Base-by-base conservation (phyloP, 768 basidiomycete species). In the Exidia glandulosa region DNA sequence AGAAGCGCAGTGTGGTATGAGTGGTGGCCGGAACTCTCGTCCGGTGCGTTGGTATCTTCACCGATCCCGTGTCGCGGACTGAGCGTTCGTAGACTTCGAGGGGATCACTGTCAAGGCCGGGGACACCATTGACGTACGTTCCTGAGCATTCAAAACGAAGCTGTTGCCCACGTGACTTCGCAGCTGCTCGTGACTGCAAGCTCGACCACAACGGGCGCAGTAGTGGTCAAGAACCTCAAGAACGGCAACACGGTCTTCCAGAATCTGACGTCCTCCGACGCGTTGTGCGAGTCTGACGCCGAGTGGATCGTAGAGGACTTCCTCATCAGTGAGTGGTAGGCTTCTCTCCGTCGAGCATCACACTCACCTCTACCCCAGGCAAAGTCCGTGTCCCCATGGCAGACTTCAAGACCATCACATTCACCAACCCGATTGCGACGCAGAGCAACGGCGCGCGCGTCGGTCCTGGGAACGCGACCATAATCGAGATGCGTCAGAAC, bases 221-320 rank as follows among this genome's bases (percentile, higher is more conserved):
- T 65, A 19, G 61, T 58, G 50, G 68, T 71, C 63, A 47, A 63
- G 60, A 70, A 71, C 66, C 45, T 63, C 56, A 64, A 65, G 31
- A 68, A 59, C 16, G 67, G 69, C 64, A 61, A 64, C 65, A 61
- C 66, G 32, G 67, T 72, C 25, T 63, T 70, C 32, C 65, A 70
- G 64, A 32, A 66, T 16, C 64, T 73, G 66, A 67, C 66, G 19
- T 71, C 71, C 32, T 58, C 67, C 19, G 57, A 61, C 55, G 60
- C 68, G 32, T 68, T 73, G 54, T 73, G 72, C 66, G 65, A 71
- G 64, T 57, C 69, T 66, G 69, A 73, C 64, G 73, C 72, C 9
- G 72, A 74, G 65, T 74, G 73, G 73, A 73, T 74, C 59, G 70
- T 74, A n/a, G 73, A 74, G 65, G 73, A 74, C 65, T 69, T 62